phyloP scores from a whole-genome alignment of 1,284 basidiomycete genomes.

The Ceratobasidium sp. region DNA sequence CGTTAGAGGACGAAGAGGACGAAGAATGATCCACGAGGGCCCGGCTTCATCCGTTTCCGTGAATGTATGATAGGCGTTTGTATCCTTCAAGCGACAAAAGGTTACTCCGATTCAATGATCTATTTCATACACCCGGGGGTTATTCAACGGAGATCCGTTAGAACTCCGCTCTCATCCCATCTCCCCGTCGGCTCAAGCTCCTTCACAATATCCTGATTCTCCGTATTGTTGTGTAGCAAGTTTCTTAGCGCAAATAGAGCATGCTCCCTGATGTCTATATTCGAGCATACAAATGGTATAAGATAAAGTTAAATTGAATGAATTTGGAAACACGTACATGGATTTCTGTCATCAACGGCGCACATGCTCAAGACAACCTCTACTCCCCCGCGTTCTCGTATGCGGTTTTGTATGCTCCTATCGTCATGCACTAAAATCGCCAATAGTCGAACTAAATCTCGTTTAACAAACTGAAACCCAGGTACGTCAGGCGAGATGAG shows the following conservation, averaged over 20 bases:
- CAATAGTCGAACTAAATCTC: constrained; percentile 81
- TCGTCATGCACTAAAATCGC: constrained; percentile 73
- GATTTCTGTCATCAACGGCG: constrained; percentile 87
- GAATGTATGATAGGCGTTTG: not conserved
- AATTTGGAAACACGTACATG: constrained; percentile 67
- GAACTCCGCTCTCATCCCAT: constrained; percentile 66
- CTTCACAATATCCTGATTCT: constrained; percentile 80
- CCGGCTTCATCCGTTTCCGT: too few species aligned
- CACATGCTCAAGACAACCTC: constrained; percentile 84
- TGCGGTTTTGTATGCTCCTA: constrained; percentile 72
- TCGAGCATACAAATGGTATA: not conserved
- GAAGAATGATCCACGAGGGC: not conserved
- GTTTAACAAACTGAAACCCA: constrained; percentile 83
- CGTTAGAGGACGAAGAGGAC: constrained; percentile 29
- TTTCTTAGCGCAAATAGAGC: constrained; percentile 84
- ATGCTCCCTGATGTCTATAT: constrained; percentile 80
- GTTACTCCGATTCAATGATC: not conserved
- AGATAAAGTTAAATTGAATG: not conserved
- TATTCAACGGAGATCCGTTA: constrained; percentile 36
- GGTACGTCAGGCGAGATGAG: constrained; percentile 50
- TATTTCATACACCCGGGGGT: not conserved
- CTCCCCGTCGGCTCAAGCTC: constrained; percentile 68
- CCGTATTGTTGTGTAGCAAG: constrained; percentile 73
- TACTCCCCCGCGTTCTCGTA: constrained; percentile 74
- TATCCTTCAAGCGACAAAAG: not conserved